Evolutionary conservation across 208 protist species (phyloP), one percentile per base, ranked within the genome.

Genomic region (Acanthamoeba quina): DNA sequence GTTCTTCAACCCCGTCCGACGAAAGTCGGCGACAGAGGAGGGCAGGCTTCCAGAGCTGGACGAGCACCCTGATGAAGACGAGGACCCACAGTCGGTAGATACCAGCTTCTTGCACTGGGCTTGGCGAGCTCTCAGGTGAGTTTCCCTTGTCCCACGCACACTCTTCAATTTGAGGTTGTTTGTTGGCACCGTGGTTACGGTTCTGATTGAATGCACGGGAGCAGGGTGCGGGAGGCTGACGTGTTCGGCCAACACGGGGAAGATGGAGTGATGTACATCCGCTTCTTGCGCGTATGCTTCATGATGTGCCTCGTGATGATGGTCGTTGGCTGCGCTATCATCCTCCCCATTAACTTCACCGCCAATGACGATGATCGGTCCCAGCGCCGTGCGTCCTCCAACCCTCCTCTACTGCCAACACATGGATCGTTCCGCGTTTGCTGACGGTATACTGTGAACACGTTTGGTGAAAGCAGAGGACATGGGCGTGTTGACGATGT

Each of bases 401-500:
- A 44, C 10, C 54, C 21, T 26, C 29, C 54, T 29, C 29, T 29
- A 37, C 0, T 86, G 0, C 13, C 9, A 37, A 11, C 19, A 11
- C 66, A 41, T 72, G n/a, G n/a, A n/a, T n/a, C n/a, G n/a, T n/a
- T 26, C 44, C 74, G 11, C 29, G 13, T 54, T 56, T 83, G 34
- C 47, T 26, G 13, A 37, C 17, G 3, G 37, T 37, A 37, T 37
- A 37, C 2, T 3, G 3, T 37, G 37, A 37, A 37, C 37, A 37
- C 2, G 37, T 37, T 37, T 31, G 78, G 37, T 76, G 68, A 17
- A 0, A 10, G 13, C 62, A 72, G 83, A 90, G 37, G 83, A 72
- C 34, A 90, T 90, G 83, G 62, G 83, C n/a, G 83, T 90, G 54
- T 31, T 90, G n/a, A 90, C 83, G 3, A 90, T 90, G 83, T 49